Conservation (phyloP, 2,329 filamentous ascomycete genomes). For the Penicillium sp. region DNA sequence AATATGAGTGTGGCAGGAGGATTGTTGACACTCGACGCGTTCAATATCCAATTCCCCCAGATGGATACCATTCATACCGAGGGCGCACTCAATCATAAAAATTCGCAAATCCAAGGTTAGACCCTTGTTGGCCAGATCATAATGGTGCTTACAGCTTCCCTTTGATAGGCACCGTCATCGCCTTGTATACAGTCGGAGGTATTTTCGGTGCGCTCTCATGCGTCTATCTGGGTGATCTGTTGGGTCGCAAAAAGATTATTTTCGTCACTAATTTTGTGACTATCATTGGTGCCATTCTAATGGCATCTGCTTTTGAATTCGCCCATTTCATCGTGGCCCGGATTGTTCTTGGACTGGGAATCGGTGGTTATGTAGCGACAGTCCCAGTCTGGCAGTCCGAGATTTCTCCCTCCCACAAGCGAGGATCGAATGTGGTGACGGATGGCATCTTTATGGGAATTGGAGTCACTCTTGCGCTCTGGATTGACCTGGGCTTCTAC, state of each 20-base stretch:
- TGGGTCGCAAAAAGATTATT: slow-evolving; percentile 45
- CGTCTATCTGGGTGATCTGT: slow-evolving; percentile 42
- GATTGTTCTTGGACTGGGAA: slow-evolving; percentile 42
- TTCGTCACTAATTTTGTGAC: slow-evolving; percentile 39
- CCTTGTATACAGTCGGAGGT: slow-evolving; percentile 44
- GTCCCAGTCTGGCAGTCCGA: slow-evolving; percentile 46
- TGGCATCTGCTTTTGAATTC: slow-evolving; percentile 43
- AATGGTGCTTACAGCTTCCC: neutral
- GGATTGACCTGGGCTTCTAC: slow-evolving; percentile 46
- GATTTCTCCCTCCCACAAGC: slow-evolving; percentile 36
- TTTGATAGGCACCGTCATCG: slow-evolving; percentile 37
- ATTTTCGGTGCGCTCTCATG: slow-evolving; percentile 45
- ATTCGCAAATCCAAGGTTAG: slow-evolving; percentile 40
- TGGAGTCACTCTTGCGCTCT: slow-evolving; percentile 32
- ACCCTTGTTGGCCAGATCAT: slow-evolving; percentile 1
- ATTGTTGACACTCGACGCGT: slow-evolving; percentile 32
- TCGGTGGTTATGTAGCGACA: slow-evolving; percentile 42
- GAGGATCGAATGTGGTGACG: slow-evolving; percentile 48
- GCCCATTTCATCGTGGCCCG: slow-evolving; percentile 45
- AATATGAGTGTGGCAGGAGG: slow-evolving; percentile 50
- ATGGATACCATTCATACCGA: slow-evolving; percentile 46
- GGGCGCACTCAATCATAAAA: slow-evolving; percentile 40
- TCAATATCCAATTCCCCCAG: slow-evolving; percentile 41
- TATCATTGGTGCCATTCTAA: slow-evolving; percentile 42
- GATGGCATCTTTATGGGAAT: slow-evolving; percentile 24